These are phyloP conservation scores for Sordaria brevicollis DNA, from an alignment of 495 filamentous ascomycete genomes.

Conservation along the genomic window DNA sequence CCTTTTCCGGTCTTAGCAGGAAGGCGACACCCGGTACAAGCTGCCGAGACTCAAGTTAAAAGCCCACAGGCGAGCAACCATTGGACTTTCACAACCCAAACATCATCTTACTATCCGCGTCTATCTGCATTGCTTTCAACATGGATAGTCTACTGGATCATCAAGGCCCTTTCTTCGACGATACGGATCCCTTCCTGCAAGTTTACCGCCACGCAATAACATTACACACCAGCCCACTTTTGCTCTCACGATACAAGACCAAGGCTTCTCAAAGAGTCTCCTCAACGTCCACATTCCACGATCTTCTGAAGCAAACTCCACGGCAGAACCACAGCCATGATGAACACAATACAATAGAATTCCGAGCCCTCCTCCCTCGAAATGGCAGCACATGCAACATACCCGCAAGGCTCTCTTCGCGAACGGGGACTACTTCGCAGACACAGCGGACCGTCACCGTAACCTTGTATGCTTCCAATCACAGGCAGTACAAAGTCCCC, in stretches of 20 bases:
- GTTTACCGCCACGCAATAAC: not conserved
- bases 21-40: not conserved
- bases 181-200: not conserved
- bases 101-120: not conserved
- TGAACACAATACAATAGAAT: not conserved
- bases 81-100: not conserved
- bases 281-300: not conserved
- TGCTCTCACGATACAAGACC: not conserved
- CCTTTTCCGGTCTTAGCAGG: too few species aligned
- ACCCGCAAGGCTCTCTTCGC: not conserved
- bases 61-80: not conserved
- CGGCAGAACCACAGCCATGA: not conserved
- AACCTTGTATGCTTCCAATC: not conserved
- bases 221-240: not conserved
- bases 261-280: not conserved
- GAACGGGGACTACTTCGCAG: not conserved
- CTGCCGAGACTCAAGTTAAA: not conserved
- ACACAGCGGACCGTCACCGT: not conserved
- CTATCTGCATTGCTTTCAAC: not conserved
- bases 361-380: not conserved
- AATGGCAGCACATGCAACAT: not conserved
- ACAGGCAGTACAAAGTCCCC: not conserved
- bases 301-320: not conserved
- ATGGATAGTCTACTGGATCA: not conserved
- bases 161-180: not conserved